These are phyloP conservation scores for Suhomyces ambrosiae DNA, from an alignment of 1,139 yeast genomes.

Conservation along the genomic window DNA sequence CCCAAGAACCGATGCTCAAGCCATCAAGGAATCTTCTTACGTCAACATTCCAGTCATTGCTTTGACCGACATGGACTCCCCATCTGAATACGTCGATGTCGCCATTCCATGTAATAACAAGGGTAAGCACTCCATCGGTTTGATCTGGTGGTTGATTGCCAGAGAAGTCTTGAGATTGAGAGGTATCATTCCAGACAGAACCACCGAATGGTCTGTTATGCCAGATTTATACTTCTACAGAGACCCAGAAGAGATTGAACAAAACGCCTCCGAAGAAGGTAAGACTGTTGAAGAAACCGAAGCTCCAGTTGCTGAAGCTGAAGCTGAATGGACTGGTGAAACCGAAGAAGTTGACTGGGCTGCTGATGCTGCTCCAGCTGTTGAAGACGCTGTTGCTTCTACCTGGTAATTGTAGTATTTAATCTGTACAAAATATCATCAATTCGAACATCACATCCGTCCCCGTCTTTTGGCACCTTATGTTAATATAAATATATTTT, in stretches of 20 bases:
- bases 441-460: slow-evolving; percentile 14
- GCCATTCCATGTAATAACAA: slow-evolving; percentile 99
- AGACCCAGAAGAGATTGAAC: slow-evolving; percentile 99
- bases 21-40: slow-evolving; percentile 99
- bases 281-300: slow-evolving; percentile 53
- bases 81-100: slow-evolving; percentile 98
- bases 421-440: slow-evolving; percentile 16
- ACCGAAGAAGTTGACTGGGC: slow-evolving; percentile 67
- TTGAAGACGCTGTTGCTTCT: slow-evolving; percentile 76
- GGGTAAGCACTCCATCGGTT: slow-evolving; percentile 99
- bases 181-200: slow-evolving; percentile 97
- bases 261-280: slow-evolving; percentile 69
- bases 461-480: slow-evolving; percentile 8
- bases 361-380: slow-evolving; percentile 69
- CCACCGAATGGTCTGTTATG: slow-evolving; percentile 98
- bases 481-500: slow-evolving; percentile 14
- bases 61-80: slow-evolving; percentile 97
- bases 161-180: slow-evolving; percentile 99
- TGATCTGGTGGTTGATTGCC: slow-evolving; percentile 99
- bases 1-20: slow-evolving; percentile 99
- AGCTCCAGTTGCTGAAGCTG: slow-evolving; percentile 54
- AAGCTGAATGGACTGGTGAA: slow-evolving; percentile 57
- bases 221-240: slow-evolving; percentile 99
- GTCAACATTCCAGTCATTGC: slow-evolving; percentile 99
- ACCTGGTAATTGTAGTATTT: slow-evolving; percentile 42